A percentile compares a stretch with the other conserved stretches of the same genome.
phyloP scores from a whole-genome alignment of 169 alveolate species.

The Plasmodium inui region DNA sequence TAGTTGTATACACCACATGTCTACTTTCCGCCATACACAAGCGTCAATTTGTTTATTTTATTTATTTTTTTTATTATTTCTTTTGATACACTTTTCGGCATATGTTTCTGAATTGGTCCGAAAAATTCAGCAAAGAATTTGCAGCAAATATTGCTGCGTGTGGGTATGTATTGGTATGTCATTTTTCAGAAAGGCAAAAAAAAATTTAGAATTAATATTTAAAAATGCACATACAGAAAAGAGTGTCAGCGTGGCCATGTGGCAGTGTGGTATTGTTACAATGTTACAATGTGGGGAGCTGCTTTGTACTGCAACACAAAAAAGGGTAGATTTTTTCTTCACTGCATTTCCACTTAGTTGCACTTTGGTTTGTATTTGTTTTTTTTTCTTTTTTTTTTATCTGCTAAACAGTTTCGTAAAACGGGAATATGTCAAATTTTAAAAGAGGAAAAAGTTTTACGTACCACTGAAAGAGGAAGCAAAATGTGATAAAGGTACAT shows the following conservation, averaged over 20 bases:
- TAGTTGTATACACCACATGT: background rate
- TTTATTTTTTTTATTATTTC: background rate
- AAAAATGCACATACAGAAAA: conserved; percentile 1
- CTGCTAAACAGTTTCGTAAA: background rate
- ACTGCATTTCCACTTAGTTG: background rate
- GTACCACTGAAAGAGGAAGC: background rate
- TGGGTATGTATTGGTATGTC: background rate
- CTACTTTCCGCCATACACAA: background rate
- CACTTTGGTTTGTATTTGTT: background rate
- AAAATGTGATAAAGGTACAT: background rate
- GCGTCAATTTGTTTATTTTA: background rate
- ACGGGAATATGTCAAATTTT: background rate
- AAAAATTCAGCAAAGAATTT: background rate
- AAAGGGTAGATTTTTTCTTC: background rate
- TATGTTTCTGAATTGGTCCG: conserved; percentile 18
- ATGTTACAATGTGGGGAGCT: background rate
- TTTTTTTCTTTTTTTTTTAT: background rate
- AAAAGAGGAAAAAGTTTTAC: background rate
- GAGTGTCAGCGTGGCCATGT: background rate
- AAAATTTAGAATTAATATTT: conserved; percentile 18
- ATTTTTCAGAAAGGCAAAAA: conserved; percentile 7
- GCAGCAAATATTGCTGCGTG: background rate
- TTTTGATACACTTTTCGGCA: background rate
- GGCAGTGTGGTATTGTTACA: background rate
- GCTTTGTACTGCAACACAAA: background rate